phyloP scores from a whole-genome alignment of 2,329 filamentous ascomycete genomes.

The Akanthomyces muscarius region DNA sequence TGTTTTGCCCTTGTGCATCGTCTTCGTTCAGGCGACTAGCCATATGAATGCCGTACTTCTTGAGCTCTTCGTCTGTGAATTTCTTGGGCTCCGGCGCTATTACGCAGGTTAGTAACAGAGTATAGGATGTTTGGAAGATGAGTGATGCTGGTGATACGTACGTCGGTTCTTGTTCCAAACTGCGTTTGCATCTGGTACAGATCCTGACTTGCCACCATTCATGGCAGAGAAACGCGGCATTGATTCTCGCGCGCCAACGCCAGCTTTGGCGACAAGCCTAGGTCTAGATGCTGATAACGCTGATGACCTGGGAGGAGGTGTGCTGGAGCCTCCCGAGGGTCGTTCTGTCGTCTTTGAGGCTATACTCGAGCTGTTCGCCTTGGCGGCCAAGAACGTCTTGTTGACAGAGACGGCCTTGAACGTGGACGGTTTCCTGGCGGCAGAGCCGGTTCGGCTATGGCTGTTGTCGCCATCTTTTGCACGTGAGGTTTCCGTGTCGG shows the following conservation, averaged over 20 bases:
- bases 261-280: slow-evolving; percentile 72
- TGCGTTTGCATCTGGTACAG: slow-evolving; percentile 65
- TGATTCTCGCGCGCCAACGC: slow-evolving; percentile 54
- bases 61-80: slow-evolving; percentile 81
- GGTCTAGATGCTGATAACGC: slow-evolving; percentile 57
- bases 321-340: slow-evolving; percentile 42
- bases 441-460: slow-evolving; percentile 54
- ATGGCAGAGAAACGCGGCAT: slow-evolving; percentile 38
- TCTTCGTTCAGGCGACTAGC: slow-evolving; percentile 74
- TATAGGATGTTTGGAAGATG: background rate
- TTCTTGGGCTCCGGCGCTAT: slow-evolving; percentile 71
- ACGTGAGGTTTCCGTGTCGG: slow-evolving; percentile 70
- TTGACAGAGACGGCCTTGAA: slow-evolving; percentile 87
- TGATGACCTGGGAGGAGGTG: slow-evolving; percentile 43
- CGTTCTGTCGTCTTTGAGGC: slow-evolving; percentile 51
- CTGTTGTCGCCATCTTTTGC: slow-evolving; percentile 54
- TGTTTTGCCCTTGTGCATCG: slow-evolving; percentile 68
- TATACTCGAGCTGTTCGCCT: slow-evolving; percentile 45
- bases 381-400: slow-evolving; percentile 76
- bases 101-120: slow-evolving; percentile 24
- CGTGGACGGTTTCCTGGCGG: slow-evolving; percentile 68
- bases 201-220: slow-evolving; percentile 53
- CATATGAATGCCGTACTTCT: slow-evolving; percentile 83
- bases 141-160: slow-evolving; percentile 38
- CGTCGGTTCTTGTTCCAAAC: slow-evolving; percentile 91